phyloP scores from a whole-genome alignment of 1,284 basidiomycete genomes.

The Stygiomarasmius scandens region DNA sequence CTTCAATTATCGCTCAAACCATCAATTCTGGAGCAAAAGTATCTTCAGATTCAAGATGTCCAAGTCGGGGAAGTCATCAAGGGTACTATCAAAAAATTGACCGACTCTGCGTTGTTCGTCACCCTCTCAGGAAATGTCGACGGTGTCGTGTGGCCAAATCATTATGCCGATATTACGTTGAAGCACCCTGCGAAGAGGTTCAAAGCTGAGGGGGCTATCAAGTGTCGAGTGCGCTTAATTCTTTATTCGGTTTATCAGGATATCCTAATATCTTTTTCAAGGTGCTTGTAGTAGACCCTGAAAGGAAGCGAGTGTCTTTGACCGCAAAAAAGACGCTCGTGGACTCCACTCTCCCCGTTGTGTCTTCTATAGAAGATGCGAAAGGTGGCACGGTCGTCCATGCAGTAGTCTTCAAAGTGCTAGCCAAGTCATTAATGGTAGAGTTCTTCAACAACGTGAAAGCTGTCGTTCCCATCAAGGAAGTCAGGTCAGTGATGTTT shows the following conservation, averaged over 20 bases:
- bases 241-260: neutral
- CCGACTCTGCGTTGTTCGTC: slow-evolving; percentile 81
- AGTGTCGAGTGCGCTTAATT: slow-evolving; percentile 70
- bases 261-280: slow-evolving; percentile 31
- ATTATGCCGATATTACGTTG: slow-evolving; percentile 92
- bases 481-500: slow-evolving; percentile 67
- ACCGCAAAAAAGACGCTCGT: slow-evolving; percentile 94
- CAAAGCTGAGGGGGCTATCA: slow-evolving; percentile 83
- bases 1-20: slow-evolving; percentile 86
- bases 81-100: slow-evolving; percentile 84
- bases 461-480: slow-evolving; percentile 80
- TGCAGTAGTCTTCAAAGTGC: slow-evolving; percentile 82
- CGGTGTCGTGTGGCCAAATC: slow-evolving; percentile 92
- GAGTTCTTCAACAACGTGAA: slow-evolving; percentile 92
- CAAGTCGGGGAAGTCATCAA: slow-evolving; percentile 83
- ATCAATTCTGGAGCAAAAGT: slow-evolving; percentile 85
- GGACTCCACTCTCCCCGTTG: slow-evolving; percentile 75
- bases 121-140: slow-evolving; percentile 86
- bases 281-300: slow-evolving; percentile 87
- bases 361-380: slow-evolving; percentile 71
- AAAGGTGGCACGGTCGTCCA: slow-evolving; percentile 77
- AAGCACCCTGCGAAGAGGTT: slow-evolving; percentile 94
- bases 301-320: slow-evolving; percentile 81
- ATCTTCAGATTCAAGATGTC: slow-evolving; percentile 86
- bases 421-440: slow-evolving; percentile 79